A percentile compares a stretch with the other conserved stretches of the same genome.
Evolutionary conservation across 192 early-diverging fungal species (phyloP).

Genomic region (Chytriomyces hyalinus): DNA sequence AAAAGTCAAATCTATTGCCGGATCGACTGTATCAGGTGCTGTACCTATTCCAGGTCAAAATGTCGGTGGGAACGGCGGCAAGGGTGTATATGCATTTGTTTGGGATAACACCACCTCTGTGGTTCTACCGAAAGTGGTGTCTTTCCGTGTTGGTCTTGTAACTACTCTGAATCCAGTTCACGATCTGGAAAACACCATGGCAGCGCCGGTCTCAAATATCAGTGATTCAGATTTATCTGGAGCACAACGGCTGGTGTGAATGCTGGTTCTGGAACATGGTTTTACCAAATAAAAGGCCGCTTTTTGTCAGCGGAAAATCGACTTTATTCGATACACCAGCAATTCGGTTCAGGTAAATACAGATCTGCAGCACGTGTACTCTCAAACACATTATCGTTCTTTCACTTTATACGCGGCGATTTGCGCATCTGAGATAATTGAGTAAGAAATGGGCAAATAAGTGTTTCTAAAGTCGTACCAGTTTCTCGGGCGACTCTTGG

Average conservation of each 20-base stretch:
- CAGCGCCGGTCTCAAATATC: no score
- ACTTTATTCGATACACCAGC: no score
- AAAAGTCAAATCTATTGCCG: constrained; percentile 26
- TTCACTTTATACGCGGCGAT: not conserved
- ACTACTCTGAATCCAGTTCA: constrained; percentile 9
- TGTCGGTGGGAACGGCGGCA: not conserved
- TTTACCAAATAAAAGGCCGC: no score
- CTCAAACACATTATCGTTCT: no score
- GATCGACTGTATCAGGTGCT: constrained; percentile 21
- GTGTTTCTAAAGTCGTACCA: not conserved
- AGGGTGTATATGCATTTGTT: constrained; percentile 51
- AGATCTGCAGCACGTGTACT: no score
- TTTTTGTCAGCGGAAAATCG: no score
- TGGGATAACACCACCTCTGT: constrained; percentile 50
- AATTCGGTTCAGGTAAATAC: no score
- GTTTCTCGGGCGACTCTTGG: constrained; percentile 13
- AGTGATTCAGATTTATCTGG: no score
- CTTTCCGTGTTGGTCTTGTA: constrained; percentile 40
- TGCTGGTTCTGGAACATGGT: no score
- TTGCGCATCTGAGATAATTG: not conserved
- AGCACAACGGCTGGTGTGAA: no score
- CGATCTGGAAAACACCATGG: no score
- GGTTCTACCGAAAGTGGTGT: constrained; percentile 37
- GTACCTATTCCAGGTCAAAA: constrained; percentile 4
- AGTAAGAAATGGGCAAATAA: not conserved